Conservation (phyloP, 1,139 yeast species). For the Pichia sp. region DNA sequence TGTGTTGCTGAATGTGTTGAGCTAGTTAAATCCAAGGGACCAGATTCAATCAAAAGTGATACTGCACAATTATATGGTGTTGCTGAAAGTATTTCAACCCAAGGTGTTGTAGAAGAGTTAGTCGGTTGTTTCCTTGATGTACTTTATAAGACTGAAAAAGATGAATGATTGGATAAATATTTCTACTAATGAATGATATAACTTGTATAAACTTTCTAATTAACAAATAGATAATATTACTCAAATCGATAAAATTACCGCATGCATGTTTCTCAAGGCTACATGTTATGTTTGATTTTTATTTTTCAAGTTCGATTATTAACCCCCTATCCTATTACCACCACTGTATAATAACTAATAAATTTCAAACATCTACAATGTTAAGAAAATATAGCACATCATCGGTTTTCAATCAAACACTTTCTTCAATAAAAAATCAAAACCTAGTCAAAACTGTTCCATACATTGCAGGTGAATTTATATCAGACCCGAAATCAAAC, state of each 20-base stretch:
- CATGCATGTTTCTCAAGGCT: too few relatives aligned
- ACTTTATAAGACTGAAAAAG: constrained; percentile 44
- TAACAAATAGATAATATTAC: too few relatives aligned
- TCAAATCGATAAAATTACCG: too few relatives aligned
- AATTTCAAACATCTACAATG: neutral
- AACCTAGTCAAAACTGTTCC: constrained; percentile 53
- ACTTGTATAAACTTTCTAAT: neutral
- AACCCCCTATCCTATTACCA: too few relatives aligned
- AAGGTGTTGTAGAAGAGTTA: constrained; percentile 76
- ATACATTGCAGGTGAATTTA: constrained; percentile 68
- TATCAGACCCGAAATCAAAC: constrained; percentile 28
- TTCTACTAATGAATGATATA: neutral
- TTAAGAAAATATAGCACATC: constrained; percentile 4
- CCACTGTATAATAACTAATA: too few relatives aligned
- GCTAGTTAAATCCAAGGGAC: constrained; percentile 13
- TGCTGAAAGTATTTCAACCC: constrained; percentile 81
- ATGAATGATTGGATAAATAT: neutral
- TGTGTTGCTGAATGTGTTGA: constrained; percentile 36
- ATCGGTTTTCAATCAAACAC: constrained; percentile 7
- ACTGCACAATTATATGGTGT: constrained; percentile 92
- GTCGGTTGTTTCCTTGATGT: constrained; percentile 78
- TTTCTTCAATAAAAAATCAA: constrained; percentile 13
- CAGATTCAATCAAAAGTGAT: constrained; percentile 41
- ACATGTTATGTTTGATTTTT: too few relatives aligned
- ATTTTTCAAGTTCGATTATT: too few relatives aligned